Conservation (phyloP, 2,329 filamentous ascomycete genomes). For the Leptographium wingfieldii region DNA sequence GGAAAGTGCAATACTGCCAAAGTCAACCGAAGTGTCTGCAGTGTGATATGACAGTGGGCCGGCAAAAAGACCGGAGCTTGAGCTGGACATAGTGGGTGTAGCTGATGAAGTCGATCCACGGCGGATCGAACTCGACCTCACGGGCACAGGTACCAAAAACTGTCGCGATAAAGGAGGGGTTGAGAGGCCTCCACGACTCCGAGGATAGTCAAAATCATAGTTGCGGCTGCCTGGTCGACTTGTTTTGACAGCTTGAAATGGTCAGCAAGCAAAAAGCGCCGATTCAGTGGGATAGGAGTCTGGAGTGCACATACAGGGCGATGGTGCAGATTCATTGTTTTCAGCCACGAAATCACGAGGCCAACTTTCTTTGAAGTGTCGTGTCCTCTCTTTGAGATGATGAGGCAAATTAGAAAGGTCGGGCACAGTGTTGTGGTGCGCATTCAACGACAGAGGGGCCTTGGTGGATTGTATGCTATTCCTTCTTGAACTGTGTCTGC, state of each 20-base stretch:
- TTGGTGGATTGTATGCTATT: conserved; percentile 4
- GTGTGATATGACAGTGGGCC: conserved; percentile 10
- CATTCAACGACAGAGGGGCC: neutral
- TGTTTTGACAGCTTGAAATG: conserved; percentile 2
- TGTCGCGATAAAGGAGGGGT: neutral
- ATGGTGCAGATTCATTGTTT: conserved; percentile 9
- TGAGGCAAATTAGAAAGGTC: conserved; percentile 2
- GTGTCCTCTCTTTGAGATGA: conserved; percentile 3
- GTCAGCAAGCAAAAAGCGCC: conserved; percentile 1
- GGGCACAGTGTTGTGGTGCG: neutral
- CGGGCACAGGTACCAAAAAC: neutral
- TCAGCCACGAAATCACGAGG: neutral
- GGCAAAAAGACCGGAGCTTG: conserved; percentile 1
- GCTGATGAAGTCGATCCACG: conserved; percentile 7
- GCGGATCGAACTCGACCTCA: conserved; percentile 4
- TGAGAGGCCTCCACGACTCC: neutral
- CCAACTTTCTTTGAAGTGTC: conserved; percentile 4
- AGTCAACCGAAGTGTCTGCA: conserved; percentile 11
- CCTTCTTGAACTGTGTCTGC: neutral
- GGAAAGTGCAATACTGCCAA: neutral
- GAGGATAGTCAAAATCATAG: neutral
- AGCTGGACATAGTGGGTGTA: conserved; percentile 5
- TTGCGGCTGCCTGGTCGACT: conserved; percentile 6
- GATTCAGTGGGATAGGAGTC: neutral
- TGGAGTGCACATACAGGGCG: conserved; percentile 15